Evolutionary conservation across 2,329 filamentous ascomycete species (phyloP), one percentile per base, ranked within the genome.

Genomic region (Fusarium solani-melongenae): DNA sequence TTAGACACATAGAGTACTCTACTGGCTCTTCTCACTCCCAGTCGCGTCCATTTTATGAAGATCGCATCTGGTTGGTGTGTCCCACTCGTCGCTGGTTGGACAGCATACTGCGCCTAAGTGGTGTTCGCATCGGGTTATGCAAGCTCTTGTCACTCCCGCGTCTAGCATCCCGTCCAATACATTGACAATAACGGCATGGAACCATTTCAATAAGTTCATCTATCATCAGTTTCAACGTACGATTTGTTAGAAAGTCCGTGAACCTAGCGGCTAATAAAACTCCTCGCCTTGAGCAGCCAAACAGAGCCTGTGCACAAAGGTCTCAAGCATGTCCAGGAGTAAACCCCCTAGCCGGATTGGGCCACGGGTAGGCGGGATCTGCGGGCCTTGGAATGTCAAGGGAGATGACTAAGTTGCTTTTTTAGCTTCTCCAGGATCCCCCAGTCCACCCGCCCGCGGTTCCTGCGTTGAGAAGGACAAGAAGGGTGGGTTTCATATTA

Each of bases 351-450:
- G 39, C 61, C 53, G 31, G n/a, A 62, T 70, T 22, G 9, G 58
- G 66, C 24, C 36, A 38, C 39, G 61, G 46, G 71, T 57, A 36
- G 29, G 24, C 64, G 68, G 71, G 71, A 74, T 69, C 62, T 57
- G 64, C 62, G 59, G 68, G 58, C 36, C 60, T 60, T 69, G 68
- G 71, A 74, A 74, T 74, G 67, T 58, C 49, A 60, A 72, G 34
- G 36, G 44, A 33, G 68, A 74, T 74, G 71, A 74, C 71, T 74
- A 74, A 74, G 62, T 29, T 20, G n/a, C 61, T 29, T 56, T 53
- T 53, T 53, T 53, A 53, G 49, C 49, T 53, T 53, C 49, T 59
- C 59, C 59, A 64, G 65, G 70, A 58, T 44, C 65, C 71, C 71
- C 64, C 59, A 44, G 60, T 61, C 59, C 41, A 57, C 57, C 67